These are phyloP conservation scores for Isabelozyma pseudorhagii DNA, from an alignment of 805 yeast genomes.

Conservation along the genomic window DNA sequence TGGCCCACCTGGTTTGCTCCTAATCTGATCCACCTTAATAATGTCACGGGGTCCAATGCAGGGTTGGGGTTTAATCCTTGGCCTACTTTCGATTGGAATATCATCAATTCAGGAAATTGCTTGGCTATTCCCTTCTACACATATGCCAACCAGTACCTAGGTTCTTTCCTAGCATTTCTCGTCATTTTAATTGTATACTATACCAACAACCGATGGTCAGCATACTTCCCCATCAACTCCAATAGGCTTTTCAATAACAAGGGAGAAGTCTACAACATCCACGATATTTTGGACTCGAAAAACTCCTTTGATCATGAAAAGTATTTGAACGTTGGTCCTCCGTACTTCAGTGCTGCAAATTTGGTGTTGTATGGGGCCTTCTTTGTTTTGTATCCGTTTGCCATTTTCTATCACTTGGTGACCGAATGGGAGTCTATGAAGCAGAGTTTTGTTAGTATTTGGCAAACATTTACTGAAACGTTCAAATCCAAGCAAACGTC, in stretches of 20 bases:
- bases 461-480: slow-evolving; percentile 24
- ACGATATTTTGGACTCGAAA: slow-evolving; percentile 40
- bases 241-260: slow-evolving; percentile 50
- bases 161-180: slow-evolving; percentile 30
- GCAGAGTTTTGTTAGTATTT: slow-evolving; percentile 33
- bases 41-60: slow-evolving; percentile 32
- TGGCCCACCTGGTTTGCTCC: slow-evolving; percentile 47
- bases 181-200: slow-evolving; percentile 36
- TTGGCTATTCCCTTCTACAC: slow-evolving; percentile 43
- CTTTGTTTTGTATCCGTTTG: slow-evolving; percentile 55
- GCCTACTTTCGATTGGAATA: slow-evolving; percentile 45
- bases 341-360: slow-evolving; percentile 63
- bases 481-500: slow-evolving; percentile 13
- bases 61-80: slow-evolving; percentile 43
- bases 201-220: slow-evolving; percentile 49
- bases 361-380: slow-evolving; percentile 56
- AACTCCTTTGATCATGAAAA: slow-evolving; percentile 44
- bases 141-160: slow-evolving; percentile 37
- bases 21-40: slow-evolving; percentile 35
- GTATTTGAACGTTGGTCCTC: slow-evolving; percentile 59
- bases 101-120: slow-evolving; percentile 34
- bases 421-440: slow-evolving; percentile 45
- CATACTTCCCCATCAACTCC: slow-evolving; percentile 51
- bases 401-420: slow-evolving; percentile 45
- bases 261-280: slow-evolving; percentile 47